Evolutionary conservation across 2,329 filamentous ascomycete genomes (phyloP), one percentile per base, ranked within the genome.

Genomic region (Microdochium paspali): DNA sequence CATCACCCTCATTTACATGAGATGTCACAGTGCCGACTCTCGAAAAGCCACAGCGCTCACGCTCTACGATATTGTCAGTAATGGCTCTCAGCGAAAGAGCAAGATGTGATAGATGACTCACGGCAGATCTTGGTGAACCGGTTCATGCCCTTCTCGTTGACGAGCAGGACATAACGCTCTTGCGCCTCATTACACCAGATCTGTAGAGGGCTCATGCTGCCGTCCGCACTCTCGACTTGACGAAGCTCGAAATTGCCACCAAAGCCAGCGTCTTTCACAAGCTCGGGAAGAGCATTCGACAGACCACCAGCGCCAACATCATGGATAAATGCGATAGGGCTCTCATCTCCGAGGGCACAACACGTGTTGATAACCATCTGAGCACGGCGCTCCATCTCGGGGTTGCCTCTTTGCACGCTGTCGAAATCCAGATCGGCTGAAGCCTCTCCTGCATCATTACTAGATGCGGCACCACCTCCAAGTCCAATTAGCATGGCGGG

Each of bases 331-430:
- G 88, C 85, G 56, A 98, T 97, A 0, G 93, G 93, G 61, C 86
- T 97, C 53, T 89, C 74, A 3, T 82, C 72, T 15, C 90, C 91
- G 57, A 97, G 78, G 3, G 88, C 84, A 24, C 87, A 82, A 64
- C 93, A 98, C 4, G 89, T 84, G 66, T 97, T 93, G 67, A 98
- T 98, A 54, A 98, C 93, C 79, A 97, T 95, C 69, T 98, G 93
- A 2, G 91, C 93, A 57, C 93, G 80, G 52, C 93, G 79, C 67
- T 98, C 89, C 66, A 97, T 91, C 68, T 98, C 93, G 1, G 93
- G 90, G 61, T 98, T 98, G 44, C 91, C 93, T 68, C 93, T 79
- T 69, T 98, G 93, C 26, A 98, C 93, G 70, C 90, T 96, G 58
- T 91, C 89, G 67, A 97, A 98, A 64, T 98, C 93, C 2, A 98